Conservation (phyloP, 2,329 filamentous ascomycete genomes). For the Stachybotrys elegans region DNA sequence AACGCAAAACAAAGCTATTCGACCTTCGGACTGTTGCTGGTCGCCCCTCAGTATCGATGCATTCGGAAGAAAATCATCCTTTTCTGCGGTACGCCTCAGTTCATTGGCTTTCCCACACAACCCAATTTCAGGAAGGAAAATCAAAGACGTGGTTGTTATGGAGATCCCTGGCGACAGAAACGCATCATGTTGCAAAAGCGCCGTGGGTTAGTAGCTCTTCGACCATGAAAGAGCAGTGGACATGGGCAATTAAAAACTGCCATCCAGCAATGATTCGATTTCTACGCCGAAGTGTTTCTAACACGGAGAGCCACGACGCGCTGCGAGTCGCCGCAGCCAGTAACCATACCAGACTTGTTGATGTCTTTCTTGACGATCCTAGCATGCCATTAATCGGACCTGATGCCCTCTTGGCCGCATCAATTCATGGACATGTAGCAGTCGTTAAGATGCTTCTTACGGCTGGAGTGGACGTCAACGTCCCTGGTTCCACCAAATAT, state of each 20-base stretch:
- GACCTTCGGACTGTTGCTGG: too few relatives aligned
- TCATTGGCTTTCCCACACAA: background rate
- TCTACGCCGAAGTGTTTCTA: background rate
- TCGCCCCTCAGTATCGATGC: too few relatives aligned
- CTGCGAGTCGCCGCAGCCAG: too few relatives aligned
- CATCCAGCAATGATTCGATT: background rate
- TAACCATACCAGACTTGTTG: too few relatives aligned
- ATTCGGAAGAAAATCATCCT: background rate
- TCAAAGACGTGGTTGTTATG: background rate
- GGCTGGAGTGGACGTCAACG: background rate
- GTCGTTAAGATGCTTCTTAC: background rate
- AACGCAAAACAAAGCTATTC: background rate
- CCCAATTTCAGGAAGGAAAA: background rate
- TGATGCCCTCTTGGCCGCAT: background rate
- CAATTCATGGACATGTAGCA: background rate
- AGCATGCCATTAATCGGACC: too few relatives aligned
- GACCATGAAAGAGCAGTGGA: too few relatives aligned
- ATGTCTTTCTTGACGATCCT: too few relatives aligned
- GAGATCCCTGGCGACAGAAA: background rate
- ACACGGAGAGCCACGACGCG: background rate
- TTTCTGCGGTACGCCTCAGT: background rate
- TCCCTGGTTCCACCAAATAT: background rate
- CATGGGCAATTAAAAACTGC: background rate
- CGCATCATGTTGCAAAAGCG: background rate
- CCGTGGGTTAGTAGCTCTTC: too few relatives aligned